A percentile compares a stretch with the other conserved stretches of the same genome.
Evolutionary conservation across 257 asterid genomes (phyloP).

Genomic region (Solanum sejunctum): DNA sequence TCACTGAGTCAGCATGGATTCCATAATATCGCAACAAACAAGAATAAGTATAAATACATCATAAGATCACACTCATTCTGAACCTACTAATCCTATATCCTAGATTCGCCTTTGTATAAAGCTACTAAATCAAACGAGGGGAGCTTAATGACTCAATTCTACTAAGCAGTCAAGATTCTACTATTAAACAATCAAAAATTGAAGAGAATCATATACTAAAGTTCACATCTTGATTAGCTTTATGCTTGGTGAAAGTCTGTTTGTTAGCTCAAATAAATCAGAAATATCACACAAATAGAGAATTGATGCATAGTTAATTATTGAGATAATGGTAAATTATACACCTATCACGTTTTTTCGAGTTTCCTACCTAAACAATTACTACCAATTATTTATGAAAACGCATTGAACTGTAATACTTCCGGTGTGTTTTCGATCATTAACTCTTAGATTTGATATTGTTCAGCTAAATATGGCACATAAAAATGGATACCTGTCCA

Average conservation of each 20-base stretch:
- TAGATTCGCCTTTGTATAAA: not conserved
- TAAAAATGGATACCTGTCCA: conserved; percentile 55
- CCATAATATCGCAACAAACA: not conserved
- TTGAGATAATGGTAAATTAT: not conserved
- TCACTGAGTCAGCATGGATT: not conserved
- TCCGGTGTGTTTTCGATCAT: no score
- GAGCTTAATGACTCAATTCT: not conserved
- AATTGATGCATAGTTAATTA: not conserved
- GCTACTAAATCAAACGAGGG: not conserved
- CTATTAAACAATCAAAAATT: not conserved
- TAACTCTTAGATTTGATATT: not conserved
- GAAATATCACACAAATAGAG: not conserved
- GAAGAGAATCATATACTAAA: not conserved
- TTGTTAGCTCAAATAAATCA: not conserved
- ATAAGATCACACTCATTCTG: not conserved
- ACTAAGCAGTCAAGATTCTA: not conserved
- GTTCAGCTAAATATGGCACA: not conserved
- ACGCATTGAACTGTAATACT: no score
- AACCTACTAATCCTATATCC: not conserved
- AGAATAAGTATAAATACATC: not conserved
- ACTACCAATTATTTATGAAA: no score
- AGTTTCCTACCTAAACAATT: not conserved
- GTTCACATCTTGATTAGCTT: not conserved
- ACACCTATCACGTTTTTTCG: not conserved
- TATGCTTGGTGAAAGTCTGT: not conserved